Evolutionary conservation across 2,329 filamentous ascomycete genomes (phyloP).

Genomic region (Cercospora sp.): DNA sequence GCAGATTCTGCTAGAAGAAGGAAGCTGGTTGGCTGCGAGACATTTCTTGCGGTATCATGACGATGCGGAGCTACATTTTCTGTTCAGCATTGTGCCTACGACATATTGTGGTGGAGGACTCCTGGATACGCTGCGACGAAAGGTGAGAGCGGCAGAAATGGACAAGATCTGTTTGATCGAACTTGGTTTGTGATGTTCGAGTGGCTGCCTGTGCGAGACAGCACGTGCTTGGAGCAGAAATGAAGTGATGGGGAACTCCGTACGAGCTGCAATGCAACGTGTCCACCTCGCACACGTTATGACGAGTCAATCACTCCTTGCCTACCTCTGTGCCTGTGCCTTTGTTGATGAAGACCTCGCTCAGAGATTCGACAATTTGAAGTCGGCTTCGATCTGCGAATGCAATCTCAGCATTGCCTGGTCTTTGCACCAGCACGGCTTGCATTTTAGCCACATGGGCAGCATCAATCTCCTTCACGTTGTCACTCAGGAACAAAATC

Average conservation of each 20-base stretch:
- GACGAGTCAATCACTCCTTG: slow-evolving; percentile 1
- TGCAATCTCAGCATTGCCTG: slow-evolving; percentile 67
- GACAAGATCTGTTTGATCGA: neutral
- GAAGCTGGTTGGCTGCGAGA: slow-evolving; percentile 21
- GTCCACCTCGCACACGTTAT: neutral
- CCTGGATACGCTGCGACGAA: neutral
- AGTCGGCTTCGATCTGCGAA: slow-evolving; percentile 45
- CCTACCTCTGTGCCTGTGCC: slow-evolving; percentile 12
- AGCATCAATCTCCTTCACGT: slow-evolving; percentile 59
- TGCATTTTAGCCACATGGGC: slow-evolving; percentile 47
- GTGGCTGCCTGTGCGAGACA: neutral
- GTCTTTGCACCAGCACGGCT: slow-evolving; percentile 54
- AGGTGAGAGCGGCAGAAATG: neutral
- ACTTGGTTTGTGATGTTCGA: neutral
- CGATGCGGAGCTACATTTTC: slow-evolving; percentile 9
- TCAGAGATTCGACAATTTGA: slow-evolving; percentile 30
- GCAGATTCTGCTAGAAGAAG: slow-evolving; percentile 18
- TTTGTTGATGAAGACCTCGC: slow-evolving; percentile 26
- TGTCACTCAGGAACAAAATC: slow-evolving; percentile 81
- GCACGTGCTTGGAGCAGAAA: neutral
- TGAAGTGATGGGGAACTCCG: neutral
- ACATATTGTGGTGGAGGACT: neutral
- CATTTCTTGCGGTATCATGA: slow-evolving; percentile 14
- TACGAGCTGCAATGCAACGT: neutral
- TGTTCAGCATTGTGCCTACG: slow-evolving; percentile 16